phyloP scores from a whole-genome alignment of 805 yeast genomes.

The Novakomyces olei region DNA sequence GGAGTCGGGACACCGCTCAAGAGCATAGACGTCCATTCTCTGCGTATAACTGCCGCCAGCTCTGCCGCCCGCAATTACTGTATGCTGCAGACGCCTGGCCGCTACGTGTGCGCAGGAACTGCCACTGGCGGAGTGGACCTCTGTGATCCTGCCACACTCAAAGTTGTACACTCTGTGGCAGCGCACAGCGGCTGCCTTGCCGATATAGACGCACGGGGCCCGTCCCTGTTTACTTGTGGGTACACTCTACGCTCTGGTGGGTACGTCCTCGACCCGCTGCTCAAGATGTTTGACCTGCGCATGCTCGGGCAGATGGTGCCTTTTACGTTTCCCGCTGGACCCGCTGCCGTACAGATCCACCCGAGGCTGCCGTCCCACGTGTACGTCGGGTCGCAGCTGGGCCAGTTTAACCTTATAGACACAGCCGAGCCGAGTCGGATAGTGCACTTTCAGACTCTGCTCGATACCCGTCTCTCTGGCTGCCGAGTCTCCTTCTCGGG shows the following conservation, averaged over 20 bases:
- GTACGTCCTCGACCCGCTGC: conserved; percentile 50
- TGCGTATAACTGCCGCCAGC: no score
- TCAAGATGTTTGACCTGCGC: conserved; percentile 60
- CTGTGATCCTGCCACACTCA: conserved; percentile 17
- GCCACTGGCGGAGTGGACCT: conserved; percentile 16
- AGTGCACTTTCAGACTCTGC: conserved; percentile 39
- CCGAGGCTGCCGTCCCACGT: conserved; percentile 67
- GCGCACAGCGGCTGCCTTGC: conserved; percentile 20
- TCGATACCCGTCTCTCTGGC: conserved; percentile 24
- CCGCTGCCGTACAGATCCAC: conserved; percentile 61
- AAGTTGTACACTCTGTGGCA: conserved; percentile 13
- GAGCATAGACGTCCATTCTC: no score
- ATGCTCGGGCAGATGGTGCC: conserved; percentile 53
- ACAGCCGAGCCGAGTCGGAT: conserved; percentile 54
- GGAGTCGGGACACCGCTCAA: no score
- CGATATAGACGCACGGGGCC: conserved; percentile 18
- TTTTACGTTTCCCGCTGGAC: conserved; percentile 74
- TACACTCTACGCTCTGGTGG: conserved; percentile 31
- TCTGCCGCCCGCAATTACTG: no score
- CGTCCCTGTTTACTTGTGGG: conserved; percentile 52
- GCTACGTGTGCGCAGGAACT: no score
- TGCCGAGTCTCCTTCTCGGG: conserved; percentile 48
- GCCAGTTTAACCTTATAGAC: conserved; percentile 73
- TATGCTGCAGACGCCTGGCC: no score
- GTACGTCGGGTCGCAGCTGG: conserved; percentile 48